Percentiles rank a stretch among this genome's conserved stretches.
These are phyloP conservation scores for Fusarium drepaniforme DNA, from an alignment of 2,329 filamentous ascomycete species.

Conservation along the genomic window DNA sequence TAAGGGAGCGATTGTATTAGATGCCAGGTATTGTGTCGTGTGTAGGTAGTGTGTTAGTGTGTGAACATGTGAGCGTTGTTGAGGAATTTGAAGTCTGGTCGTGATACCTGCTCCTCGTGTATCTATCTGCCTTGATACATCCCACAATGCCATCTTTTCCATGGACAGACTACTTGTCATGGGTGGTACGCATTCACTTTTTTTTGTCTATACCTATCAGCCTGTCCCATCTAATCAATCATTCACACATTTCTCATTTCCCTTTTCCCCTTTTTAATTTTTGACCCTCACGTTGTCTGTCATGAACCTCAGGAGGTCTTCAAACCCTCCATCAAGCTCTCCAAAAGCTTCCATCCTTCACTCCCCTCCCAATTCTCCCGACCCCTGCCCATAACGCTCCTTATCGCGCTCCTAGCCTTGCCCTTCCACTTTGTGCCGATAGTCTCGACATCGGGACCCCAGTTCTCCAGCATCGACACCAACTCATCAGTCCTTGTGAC, in stretches of 20 bases:
- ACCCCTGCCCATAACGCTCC: slow-evolving; percentile 85
- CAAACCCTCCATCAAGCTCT: slow-evolving; percentile 67
- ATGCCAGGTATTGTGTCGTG: slow-evolving; percentile 21
- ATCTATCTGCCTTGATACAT: background rate
- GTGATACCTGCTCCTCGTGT: background rate
- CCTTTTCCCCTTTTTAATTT: slow-evolving; percentile 1
- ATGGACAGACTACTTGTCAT: background rate
- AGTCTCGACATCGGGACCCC: slow-evolving; percentile 73
- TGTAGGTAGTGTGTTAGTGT: slow-evolving; percentile 31
- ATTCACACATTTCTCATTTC: slow-evolving; percentile 9
- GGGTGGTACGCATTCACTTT: background rate
- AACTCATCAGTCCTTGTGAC: slow-evolving; percentile 85
- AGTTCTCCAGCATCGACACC: slow-evolving; percentile 85
- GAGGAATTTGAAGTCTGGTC: background rate
- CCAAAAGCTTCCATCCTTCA: slow-evolving; percentile 73
- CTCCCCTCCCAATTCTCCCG: slow-evolving; percentile 87
- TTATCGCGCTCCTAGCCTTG: slow-evolving; percentile 86
- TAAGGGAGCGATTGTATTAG: slow-evolving; percentile 10
- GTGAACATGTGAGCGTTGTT: slow-evolving; percentile 7
- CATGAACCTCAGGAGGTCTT: slow-evolving; percentile 47
- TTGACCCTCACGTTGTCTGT: background rate
- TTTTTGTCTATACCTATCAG: slow-evolving; percentile 22
- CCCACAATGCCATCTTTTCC: background rate
- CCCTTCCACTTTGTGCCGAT: slow-evolving; percentile 88
- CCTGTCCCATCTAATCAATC: slow-evolving; percentile 13